Base-by-base conservation (phyloP, 805 yeast species). In the Starmerella lactis-condensi region DNA sequence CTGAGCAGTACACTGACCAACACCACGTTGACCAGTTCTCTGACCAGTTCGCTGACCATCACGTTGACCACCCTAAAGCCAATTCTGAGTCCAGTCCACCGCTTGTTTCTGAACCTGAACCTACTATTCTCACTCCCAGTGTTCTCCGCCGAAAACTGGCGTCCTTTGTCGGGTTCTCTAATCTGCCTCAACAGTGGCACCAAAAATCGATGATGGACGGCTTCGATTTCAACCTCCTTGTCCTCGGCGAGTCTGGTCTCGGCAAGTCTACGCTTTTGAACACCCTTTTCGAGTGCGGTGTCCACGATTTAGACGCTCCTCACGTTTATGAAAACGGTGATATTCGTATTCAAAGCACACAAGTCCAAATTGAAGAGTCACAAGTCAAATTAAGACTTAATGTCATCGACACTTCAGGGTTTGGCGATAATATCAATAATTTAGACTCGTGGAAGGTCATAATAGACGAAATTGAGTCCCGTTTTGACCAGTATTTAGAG, bases 101-200 rank as follows among this genome's bases (percentile, higher is more conserved):
- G n/a, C n/a, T n/a, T n/a, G n/a, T n/a, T n/a, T n/a, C n/a, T n/a
- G n/a, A n/a, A n/a, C n/a, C n/a, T n/a, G n/a, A n/a, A n/a, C n/a
- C n/a, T n/a, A n/a, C n/a, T n/a, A n/a, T n/a, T n/a, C n/a, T 29
- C 14, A 34, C 30, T 17, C 57, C 67, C 38, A 74, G 75, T 45
- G 61, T 81, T 39, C 68, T 79, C 47, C 72, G 75, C 45, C 73
- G 92, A 46, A 81, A 81, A 52, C 69, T 85, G 45, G 77, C 74
- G 44, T 85, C 92, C 3, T 83, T 76, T 52, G 98, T 89, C 34
- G 98, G 98, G 5, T 89, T 89, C 58, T 93, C 95, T 43, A 89
- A 83, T 58, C 65, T 89, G 50, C 98, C 98, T 36, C 89, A 83
- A 52, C 98, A 89, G 61, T 89, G 95, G 94, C 96, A 89, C 60